Base-by-base conservation (phyloP, 2,329 filamentous ascomycete species). In the Colletotrichum sp. region DNA sequence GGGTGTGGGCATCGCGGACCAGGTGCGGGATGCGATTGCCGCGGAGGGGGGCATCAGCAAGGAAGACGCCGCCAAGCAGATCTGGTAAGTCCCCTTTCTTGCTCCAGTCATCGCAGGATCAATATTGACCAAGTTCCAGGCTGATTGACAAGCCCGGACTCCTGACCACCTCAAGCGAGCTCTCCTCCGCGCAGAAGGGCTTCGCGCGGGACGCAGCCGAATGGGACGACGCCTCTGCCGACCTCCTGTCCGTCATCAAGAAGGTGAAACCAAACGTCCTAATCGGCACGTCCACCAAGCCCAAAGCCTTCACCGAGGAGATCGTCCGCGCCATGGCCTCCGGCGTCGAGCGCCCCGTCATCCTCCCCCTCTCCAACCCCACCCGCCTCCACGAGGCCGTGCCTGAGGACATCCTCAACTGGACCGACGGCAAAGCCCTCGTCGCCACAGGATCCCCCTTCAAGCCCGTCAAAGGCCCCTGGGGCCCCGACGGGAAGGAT, bases 401-500 rank as follows among this genome's bases (percentile, higher is more conserved):
- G 9, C 96, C 96, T 0, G 86, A 91, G 19, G 95, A 98, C 82
- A 86, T 98, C 27, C 92, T 93, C 71, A 84, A 91, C 4, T 98
- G 95, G 96, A 96, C 95, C 0, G 85, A 93, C 59, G 95, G 95
- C 3, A 92, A 91, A 78, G 95, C 92, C 0, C 88, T 98, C 5
- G 92, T 97, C 6, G 95, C 96, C 0, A 98, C 96, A 0, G 96
- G 96, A 6, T 95, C 93, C 11, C 95, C 96, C 0, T 98, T 98
- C 82, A 89, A 91, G 2, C 93, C 95, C 0, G 94, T 97, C 16
- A 90, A 90, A 67, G 90, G 89, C 0, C 87, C 89, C 2, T 91
- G 90, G 88, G 89, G 87, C 3, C n/a, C 81, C 0, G 82, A 86
- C 12, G 89, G 88, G 0, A 68, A 80, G 1, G 87, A 90, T 9